phyloP scores from a whole-genome alignment of 108 stramenopile genomes.

The Schizochytrium sp. region DNA sequence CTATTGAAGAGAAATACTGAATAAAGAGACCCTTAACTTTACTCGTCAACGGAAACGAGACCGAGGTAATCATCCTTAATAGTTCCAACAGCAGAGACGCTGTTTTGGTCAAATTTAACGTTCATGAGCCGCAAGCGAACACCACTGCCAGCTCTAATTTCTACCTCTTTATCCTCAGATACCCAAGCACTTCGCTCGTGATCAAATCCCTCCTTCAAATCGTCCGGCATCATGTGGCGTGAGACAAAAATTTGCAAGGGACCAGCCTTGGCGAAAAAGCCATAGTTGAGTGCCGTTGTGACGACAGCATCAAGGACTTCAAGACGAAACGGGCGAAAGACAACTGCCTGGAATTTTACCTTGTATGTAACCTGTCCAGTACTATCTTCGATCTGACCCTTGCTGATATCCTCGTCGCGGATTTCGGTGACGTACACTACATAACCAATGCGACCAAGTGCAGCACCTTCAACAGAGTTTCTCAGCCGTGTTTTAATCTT shows the following conservation, averaged over 20 bases:
- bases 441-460: constrained; percentile 90
- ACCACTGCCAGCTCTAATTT: constrained; percentile 87
- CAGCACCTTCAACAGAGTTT: constrained; percentile 83
- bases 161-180: constrained; percentile 91
- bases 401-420: constrained; percentile 88
- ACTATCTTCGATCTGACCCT: constrained; percentile 92
- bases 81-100: constrained; percentile 91
- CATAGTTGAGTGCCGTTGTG: constrained; percentile 85
- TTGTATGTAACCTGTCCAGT: constrained; percentile 87
- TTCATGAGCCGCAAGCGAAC: constrained; percentile 91
- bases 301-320: constrained; percentile 94
- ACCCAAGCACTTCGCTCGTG: constrained; percentile 91
- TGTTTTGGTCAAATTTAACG: constrained; percentile 88
- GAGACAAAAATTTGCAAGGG: constrained; percentile 90
- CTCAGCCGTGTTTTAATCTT: constrained; percentile 32
- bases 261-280: constrained; percentile 91
- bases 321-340: constrained; percentile 87
- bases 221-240: constrained; percentile 93
- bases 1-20: background rate
- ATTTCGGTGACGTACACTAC: constrained; percentile 92
- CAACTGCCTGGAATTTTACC: constrained; percentile 88
- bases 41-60: constrained; percentile 73
- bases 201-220: constrained; percentile 89
- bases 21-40: background rate
- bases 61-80: constrained; percentile 95